Evolutionary conservation across 148 eudicot genomes (phyloP).

Genomic region (Rhododendron henanense): DNA sequence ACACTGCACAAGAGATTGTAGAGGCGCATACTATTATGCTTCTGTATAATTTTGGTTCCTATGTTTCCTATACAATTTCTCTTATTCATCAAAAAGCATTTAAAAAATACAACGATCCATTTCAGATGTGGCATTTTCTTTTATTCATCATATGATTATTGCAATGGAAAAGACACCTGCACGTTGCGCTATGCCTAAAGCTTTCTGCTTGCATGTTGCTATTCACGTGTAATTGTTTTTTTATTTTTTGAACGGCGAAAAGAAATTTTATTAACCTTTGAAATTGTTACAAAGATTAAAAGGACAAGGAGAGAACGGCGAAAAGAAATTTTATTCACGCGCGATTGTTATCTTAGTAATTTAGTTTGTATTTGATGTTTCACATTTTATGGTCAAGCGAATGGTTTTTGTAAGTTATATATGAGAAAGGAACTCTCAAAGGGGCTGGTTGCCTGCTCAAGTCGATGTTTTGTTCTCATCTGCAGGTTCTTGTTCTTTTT

Average conservation of each 20-base stretch:
- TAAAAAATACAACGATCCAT: neutral
- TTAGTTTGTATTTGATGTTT: neutral
- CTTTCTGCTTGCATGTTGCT: neutral
- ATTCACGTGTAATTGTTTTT: neutral
- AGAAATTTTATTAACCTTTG: too few species aligned
- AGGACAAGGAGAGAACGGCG: too few species aligned
- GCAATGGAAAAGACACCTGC: neutral
- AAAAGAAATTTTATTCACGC: neutral
- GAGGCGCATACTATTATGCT: neutral
- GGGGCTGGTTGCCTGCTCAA: neutral
- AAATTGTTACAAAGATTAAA: too few species aligned
- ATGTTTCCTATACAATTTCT: neutral
- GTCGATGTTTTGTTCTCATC: neutral
- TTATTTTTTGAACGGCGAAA: too few species aligned
- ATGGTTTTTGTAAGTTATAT: neutral
- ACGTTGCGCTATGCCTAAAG: neutral
- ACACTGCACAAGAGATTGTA: neutral
- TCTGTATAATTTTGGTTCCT: neutral
- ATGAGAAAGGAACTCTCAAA: neutral
- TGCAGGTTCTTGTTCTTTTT: slow-evolving; percentile 14
- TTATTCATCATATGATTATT: neutral
- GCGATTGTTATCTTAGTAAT: neutral
- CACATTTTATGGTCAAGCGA: neutral
- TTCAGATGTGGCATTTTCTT: neutral
- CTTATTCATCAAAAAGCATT: neutral